These are phyloP conservation scores for Heliamphora pulchella DNA, from an alignment of 179 eudicot species.

Conservation along the genomic window DNA sequence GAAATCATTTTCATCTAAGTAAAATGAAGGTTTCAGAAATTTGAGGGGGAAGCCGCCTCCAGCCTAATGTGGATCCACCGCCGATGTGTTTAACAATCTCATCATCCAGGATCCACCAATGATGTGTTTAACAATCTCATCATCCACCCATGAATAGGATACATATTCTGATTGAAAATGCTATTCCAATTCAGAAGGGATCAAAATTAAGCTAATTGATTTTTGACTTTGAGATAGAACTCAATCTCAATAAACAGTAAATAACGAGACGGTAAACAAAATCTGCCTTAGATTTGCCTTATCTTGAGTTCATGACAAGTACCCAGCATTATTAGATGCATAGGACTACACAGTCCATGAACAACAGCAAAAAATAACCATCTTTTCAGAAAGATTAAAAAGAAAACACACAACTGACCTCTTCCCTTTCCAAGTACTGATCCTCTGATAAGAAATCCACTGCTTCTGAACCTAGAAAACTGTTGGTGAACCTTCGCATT, in stretches of 20 bases:
- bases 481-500: slow-evolving; percentile 40
- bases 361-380: background rate
- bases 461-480: slow-evolving; percentile 48
- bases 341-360: background rate
- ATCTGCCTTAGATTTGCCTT: slow-evolving; percentile 1
- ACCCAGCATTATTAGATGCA: background rate
- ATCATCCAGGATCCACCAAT: too few relatives aligned
- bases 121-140: background rate
- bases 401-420: slow-evolving; percentile 23
- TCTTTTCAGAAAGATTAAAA: background rate
- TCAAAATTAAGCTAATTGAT: background rate
- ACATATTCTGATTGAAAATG: background rate
- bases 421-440: slow-evolving; percentile 44
- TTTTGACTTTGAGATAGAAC: background rate
- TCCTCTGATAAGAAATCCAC: slow-evolving; percentile 57
- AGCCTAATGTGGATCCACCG: too few relatives aligned
- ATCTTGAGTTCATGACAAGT: background rate
- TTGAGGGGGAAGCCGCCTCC: too few relatives aligned
- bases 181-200: background rate
- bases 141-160: background rate
- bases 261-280: background rate
- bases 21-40: too few relatives aligned
- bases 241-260: background rate
- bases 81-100: too few relatives aligned
- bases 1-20: too few relatives aligned